Evolutionary conservation across 2,329 filamentous ascomycete species (phyloP).

Genomic region (Fusarium denticulatum): DNA sequence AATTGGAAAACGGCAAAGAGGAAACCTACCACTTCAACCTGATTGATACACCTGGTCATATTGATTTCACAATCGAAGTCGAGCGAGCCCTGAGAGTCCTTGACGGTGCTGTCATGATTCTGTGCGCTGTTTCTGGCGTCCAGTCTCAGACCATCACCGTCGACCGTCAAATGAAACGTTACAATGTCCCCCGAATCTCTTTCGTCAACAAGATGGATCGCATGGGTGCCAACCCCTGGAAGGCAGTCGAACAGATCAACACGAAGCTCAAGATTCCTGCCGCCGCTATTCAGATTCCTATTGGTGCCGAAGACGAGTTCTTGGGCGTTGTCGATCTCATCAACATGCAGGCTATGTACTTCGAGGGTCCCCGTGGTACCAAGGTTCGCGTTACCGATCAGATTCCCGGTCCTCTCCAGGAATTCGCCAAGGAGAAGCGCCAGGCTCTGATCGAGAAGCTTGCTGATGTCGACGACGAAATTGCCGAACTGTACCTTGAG

Average conservation of each 20-base stretch:
- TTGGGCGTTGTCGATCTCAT: slow-evolving; percentile 93
- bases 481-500: slow-evolving; percentile 93
- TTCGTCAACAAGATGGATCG: slow-evolving; percentile 99
- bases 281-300: slow-evolving; percentile 93
- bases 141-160: slow-evolving; percentile 99
- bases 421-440: slow-evolving; percentile 83
- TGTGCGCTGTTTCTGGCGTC: slow-evolving; percentile 96
- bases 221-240: slow-evolving; percentile 98
- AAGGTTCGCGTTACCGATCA: slow-evolving; percentile 79
- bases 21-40: slow-evolving; percentile 97
- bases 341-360: slow-evolving; percentile 92
- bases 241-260: slow-evolving; percentile 97
- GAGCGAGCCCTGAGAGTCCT: slow-evolving; percentile 94
- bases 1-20: slow-evolving; percentile 83
- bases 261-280: slow-evolving; percentile 92
- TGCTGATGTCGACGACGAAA: slow-evolving; percentile 97
- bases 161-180: slow-evolving; percentile 97
- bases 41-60: slow-evolving; percentile 98
- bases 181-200: slow-evolving; percentile 93
- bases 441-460: slow-evolving; percentile 91
- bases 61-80: slow-evolving; percentile 99
- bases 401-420: slow-evolving; percentile 81
- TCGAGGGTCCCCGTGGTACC: slow-evolving; percentile 84
- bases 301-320: slow-evolving; percentile 91
- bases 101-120: slow-evolving; percentile 97